A percentile compares a stretch with the other conserved stretches of the same genome.
phyloP scores from a whole-genome alignment of 371 early-diverging fungal genomes.

The Mortierella polycephala region DNA sequence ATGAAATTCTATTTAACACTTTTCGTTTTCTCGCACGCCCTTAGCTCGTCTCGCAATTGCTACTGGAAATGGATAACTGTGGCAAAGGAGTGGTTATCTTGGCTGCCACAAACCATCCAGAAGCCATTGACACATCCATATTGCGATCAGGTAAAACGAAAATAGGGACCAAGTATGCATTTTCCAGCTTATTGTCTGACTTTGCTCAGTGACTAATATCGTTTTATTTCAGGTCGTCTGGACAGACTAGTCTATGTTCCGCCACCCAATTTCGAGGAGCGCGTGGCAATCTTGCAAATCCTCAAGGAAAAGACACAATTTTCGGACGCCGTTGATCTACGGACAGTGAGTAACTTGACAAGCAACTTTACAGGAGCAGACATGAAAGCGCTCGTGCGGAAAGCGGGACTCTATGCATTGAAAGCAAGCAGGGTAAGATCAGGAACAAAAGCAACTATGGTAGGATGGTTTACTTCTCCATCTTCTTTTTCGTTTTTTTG shows the following conservation, averaged over 20 bases:
- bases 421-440: constrained; percentile 40
- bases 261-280: constrained; percentile 73
- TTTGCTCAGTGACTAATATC: not conserved
- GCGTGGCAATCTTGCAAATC: constrained; percentile 79
- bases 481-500: not conserved
- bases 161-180: not conserved
- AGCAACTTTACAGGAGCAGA: constrained; percentile 85
- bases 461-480: too few species aligned
- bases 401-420: constrained; percentile 76
- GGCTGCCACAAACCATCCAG: constrained; percentile 93
- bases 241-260: constrained; percentile 87
- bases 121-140: constrained; percentile 81
- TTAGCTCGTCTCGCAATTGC: constrained; percentile 74
- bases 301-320: constrained; percentile 65
- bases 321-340: constrained; percentile 62
- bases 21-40: not conserved
- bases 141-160: constrained; percentile 78
- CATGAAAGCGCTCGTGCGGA: constrained; percentile 81
- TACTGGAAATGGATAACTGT: constrained; percentile 85
- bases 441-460: not conserved
- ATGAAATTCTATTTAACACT: not conserved
- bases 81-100: constrained; percentile 70
- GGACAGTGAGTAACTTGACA: constrained; percentile 59
- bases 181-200: too few species aligned
- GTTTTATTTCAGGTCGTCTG: constrained; percentile 70